phyloP scores from a whole-genome alignment of 768 basidiomycete species.

The Leucocoprinus birnbaumii region DNA sequence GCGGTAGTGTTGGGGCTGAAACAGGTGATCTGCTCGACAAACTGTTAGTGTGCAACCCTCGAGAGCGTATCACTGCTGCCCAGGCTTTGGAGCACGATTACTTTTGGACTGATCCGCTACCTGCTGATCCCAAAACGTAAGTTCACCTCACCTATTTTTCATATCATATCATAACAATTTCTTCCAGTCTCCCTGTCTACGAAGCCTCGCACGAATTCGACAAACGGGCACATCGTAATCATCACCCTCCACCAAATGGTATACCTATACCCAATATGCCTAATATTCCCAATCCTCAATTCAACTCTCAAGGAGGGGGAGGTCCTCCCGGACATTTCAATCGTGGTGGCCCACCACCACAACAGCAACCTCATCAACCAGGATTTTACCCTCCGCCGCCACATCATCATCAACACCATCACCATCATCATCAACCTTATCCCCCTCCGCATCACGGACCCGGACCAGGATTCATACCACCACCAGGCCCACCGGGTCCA shows the following conservation, averaged over 20 bases:
- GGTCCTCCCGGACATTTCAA: slow-evolving; percentile 11
- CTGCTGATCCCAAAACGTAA: slow-evolving; percentile 81
- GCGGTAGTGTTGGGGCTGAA: slow-evolving; percentile 60
- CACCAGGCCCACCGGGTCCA: too few relatives aligned
- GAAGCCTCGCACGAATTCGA: slow-evolving; percentile 85
- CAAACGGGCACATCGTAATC: slow-evolving; percentile 60
- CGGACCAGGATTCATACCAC: slow-evolving; percentile 19
- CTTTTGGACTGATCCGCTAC: slow-evolving; percentile 90
- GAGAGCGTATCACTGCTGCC: slow-evolving; percentile 77
- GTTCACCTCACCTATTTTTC: slow-evolving; percentile 19
- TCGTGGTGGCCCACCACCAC: slow-evolving; percentile 27
- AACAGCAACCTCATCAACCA: slow-evolving; percentile 31
- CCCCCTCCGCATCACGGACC: slow-evolving; percentile 9
- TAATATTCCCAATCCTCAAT: slow-evolving; percentile 18
- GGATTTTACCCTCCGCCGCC: slow-evolving; percentile 23
- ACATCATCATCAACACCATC: slow-evolving; percentile 6
- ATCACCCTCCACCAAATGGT: slow-evolving; percentile 28
- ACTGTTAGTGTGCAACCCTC: slow-evolving; percentile 80
- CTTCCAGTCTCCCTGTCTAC: slow-evolving; percentile 62
- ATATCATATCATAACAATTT: background rate
- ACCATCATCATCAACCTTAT: background rate
- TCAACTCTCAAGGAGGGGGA: slow-evolving; percentile 22
- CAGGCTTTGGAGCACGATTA: slow-evolving; percentile 91
- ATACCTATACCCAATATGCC: slow-evolving; percentile 17
- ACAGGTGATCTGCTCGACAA: slow-evolving; percentile 82